Evolutionary conservation across 805 yeast species (phyloP).

Genomic region (Teunomyces pallodes): DNA sequence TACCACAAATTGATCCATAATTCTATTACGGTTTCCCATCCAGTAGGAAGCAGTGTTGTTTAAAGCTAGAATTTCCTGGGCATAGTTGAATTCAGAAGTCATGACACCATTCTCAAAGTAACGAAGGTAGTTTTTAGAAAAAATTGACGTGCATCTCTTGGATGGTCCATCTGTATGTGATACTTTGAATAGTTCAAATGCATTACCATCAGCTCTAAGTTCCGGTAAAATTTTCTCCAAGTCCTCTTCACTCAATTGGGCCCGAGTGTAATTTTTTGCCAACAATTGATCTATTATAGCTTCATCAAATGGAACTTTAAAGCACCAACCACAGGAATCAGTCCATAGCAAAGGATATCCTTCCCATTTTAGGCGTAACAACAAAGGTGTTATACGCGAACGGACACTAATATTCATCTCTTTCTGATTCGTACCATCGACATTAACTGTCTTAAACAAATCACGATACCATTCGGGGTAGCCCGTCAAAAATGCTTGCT

Average conservation of each 20-base stretch:
- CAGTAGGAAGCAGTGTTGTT: constrained; percentile 86
- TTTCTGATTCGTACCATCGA: constrained; percentile 30
- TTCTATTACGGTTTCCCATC: constrained; percentile 87
- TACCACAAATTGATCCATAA: constrained; percentile 82
- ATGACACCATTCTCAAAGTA: constrained; percentile 73
- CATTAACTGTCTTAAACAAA: constrained; percentile 34
- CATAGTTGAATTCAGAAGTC: constrained; percentile 67
- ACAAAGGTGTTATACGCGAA: constrained; percentile 71
- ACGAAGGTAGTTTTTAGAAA: constrained; percentile 72
- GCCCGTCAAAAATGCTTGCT: constrained; percentile 78
- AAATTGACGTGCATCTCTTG: constrained; percentile 68
- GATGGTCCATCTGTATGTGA: constrained; percentile 87
- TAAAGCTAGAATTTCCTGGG: constrained; percentile 73
- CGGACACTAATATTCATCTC: constrained; percentile 64
- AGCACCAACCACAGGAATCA: constrained; percentile 83
- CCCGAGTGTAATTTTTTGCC: constrained; percentile 37
- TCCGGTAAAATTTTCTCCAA: constrained; percentile 19
- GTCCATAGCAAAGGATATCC: constrained; percentile 81
- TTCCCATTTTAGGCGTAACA: constrained; percentile 82
- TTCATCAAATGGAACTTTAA: constrained; percentile 52
- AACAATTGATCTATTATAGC: constrained; percentile 24
- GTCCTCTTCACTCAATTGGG: constrained; percentile 30
- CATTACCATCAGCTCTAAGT: constrained; percentile 19
- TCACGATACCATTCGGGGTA: constrained; percentile 92
- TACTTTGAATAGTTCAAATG: constrained; percentile 55